These are phyloP conservation scores for Hypericum androsaemum DNA, from an alignment of 345 rosid species.

Conservation along the genomic window DNA sequence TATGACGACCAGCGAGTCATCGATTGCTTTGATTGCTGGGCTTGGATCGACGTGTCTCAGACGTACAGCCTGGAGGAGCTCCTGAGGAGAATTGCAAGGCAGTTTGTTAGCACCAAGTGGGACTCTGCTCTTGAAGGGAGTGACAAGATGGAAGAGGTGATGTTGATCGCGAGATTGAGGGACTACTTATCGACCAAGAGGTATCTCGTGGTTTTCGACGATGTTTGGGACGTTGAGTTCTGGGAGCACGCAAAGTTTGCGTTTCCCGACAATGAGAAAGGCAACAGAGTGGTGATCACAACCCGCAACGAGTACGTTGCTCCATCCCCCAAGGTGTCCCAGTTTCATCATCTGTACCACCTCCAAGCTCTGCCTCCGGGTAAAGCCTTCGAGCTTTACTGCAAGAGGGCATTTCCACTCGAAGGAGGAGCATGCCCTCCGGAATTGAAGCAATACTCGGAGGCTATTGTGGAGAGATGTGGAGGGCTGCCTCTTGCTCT, in stretches of 20 bases:
- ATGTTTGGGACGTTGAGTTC: slow-evolving; percentile 4
- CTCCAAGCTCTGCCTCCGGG: background rate
- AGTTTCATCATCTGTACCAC: background rate
- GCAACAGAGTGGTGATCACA: slow-evolving; percentile 3
- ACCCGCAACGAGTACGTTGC: slow-evolving; percentile 6
- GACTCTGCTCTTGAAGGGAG: background rate
- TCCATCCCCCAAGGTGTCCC: too few species aligned
- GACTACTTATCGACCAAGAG: background rate
- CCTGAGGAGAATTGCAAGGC: background rate
- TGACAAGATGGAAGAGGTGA: background rate
- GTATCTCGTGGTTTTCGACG: slow-evolving; percentile 3
- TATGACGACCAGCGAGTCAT: background rate
- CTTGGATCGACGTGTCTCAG: slow-evolving; percentile 6
- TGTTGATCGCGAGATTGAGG: background rate
- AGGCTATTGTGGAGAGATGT: background rate
- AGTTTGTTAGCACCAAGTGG: background rate
- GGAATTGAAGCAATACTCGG: background rate
- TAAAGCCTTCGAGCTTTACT: background rate
- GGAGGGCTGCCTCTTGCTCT: slow-evolving; percentile 3
- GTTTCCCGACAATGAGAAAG: background rate
- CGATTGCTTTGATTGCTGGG: background rate
- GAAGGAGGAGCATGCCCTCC: background rate
- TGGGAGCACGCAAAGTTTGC: slow-evolving; percentile 2
- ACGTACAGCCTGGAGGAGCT: slow-evolving; percentile 1
- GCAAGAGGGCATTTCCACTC: background rate